Base-by-base conservation (phyloP, 768 basidiomycete species). In the Leccinum fibrillosum region DNA sequence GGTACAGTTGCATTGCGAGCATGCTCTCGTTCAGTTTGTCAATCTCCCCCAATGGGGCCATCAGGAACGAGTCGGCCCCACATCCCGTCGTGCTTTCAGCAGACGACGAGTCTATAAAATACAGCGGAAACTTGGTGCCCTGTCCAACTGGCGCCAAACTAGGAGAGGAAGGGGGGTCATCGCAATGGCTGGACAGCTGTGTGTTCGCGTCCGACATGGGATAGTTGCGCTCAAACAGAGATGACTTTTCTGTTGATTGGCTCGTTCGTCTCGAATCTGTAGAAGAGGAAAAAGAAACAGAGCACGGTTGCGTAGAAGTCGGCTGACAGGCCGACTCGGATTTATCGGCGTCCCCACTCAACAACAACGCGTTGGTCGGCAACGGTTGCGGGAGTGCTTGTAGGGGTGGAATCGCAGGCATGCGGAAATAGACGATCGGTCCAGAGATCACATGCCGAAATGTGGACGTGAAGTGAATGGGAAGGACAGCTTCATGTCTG, bases 1-100 rank as follows among this genome's bases (percentile, higher is more conserved):
- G 76, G 64, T 86, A 83, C 4, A 89, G 77, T 56, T 89, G 87
- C 85, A 89, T 86, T 0, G 86, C 86, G 28, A 87, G 76, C 2
- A 85, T 84, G 47, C 84, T 79, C 54, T 86, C 82, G 58, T 74
- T 83, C 61, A 87, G 67, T 26, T 69, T 69, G 55, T 73, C 72
- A 5, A 86, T 71, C 54, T 77, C 77, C 30, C 78, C 76, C 21
- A 76, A 62, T 1, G 78, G 71, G 34, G 80, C 72, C 37, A 80
- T 68, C 5, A 74, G 73, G 25, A 52, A 66, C 17, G 66, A 73
- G 21, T 76, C 73, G 26, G 74, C 60, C 1, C 62, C 62, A 21
- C 68, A 58, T 15, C 73, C 63, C 56, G 69, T 68, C 48, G 80
- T 78, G 52, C 70, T 77, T 60, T 80, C 79, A 39, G 74, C 79